phyloP scores from a whole-genome alignment of 768 basidiomycete species.

The Polyporus arcularius region DNA sequence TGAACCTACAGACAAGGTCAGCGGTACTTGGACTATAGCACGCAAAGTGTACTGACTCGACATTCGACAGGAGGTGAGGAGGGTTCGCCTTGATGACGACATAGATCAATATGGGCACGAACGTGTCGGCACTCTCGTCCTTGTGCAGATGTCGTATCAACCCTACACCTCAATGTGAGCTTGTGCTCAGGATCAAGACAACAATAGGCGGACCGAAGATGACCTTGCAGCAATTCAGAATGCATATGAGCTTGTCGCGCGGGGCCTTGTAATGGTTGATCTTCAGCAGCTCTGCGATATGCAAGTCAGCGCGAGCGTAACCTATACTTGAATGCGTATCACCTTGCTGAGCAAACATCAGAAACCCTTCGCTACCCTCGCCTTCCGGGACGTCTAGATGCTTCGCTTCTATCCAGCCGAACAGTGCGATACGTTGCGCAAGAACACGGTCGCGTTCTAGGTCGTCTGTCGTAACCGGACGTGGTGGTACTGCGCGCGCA shows the following conservation, averaged over 20 bases:
- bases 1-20: conserved; percentile 62
- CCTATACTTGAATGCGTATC: not conserved
- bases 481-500: conserved; percentile 60
- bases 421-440: conserved; percentile 85
- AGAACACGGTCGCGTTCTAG: conserved; percentile 94
- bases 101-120: conserved; percentile 92
- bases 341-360: conserved; percentile 91
- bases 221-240: conserved; percentile 97
- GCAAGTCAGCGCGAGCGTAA: not conserved
- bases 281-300: conserved; percentile 77
- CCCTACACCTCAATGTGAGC: conserved; percentile 46
- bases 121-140: conserved; percentile 91
- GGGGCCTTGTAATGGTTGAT: conserved; percentile 99
- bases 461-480: conserved; percentile 89
- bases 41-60: conserved; percentile 64
- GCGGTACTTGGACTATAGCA: not conserved
- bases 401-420: conserved; percentile 85
- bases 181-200: conserved; percentile 10
- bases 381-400: conserved; percentile 90
- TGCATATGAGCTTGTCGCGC: conserved; percentile 96
- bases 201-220: conserved; percentile 78
- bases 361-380: conserved; percentile 75
- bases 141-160: conserved; percentile 83
- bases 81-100: conserved; percentile 96
- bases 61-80: conserved; percentile 88